Evolutionary conservation across 1,284 basidiomycete species (phyloP), one percentile per base, ranked within the genome.

Genomic region (Malassezia japonica): DNA sequence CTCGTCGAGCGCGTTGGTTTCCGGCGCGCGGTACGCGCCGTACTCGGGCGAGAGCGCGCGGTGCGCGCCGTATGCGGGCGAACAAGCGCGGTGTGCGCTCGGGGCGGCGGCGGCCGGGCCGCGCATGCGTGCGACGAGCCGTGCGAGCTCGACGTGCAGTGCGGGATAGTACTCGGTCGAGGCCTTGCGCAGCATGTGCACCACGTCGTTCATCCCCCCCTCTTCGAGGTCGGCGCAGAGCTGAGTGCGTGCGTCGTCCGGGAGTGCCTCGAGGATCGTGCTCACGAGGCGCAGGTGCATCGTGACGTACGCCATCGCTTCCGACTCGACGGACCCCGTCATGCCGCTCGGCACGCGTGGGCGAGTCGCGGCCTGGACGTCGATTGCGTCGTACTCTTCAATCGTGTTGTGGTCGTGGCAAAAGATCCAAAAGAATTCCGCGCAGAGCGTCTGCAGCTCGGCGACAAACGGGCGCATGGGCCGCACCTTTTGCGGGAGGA

Each of bases 361-460:
- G 63, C 83, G 85, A 74, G 90, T 87, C 4, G 91, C 87, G 48
- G 81, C 81, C 1, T 77, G 80, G 68, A 87, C 83, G 64, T 95
- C 85, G 0, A 87, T 83, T 61, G 89, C 83, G 5, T 78, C 75
- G 23, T 91, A 76, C 15, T 83, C 77, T 90, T 90, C 95, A 38
- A 92, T 83, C 1, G 82, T 82, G 67, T 98, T 98, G 64, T 84
- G 84, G 2, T 85, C 84, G 72, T 98, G 94, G 70, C 92, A 96
- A 76, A 96, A 96, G 48, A 98, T 85, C 67, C 92, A 96, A 74
- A 96, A 96, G 75, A 94, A 96, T 72, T 98, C 92, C 16, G 89
- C 77, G 68, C 90, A 91, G 2, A 92, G 78, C 60, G 91, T 87
- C 8, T 82, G 83, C 31, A 96, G 77, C 71, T 96, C 91, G 62